A percentile compares a stretch with the other conserved stretches of the same genome.
phyloP scores from a whole-genome alignment of 2,329 filamentous ascomycete genomes.

The Microsporum ferrugineum region DNA sequence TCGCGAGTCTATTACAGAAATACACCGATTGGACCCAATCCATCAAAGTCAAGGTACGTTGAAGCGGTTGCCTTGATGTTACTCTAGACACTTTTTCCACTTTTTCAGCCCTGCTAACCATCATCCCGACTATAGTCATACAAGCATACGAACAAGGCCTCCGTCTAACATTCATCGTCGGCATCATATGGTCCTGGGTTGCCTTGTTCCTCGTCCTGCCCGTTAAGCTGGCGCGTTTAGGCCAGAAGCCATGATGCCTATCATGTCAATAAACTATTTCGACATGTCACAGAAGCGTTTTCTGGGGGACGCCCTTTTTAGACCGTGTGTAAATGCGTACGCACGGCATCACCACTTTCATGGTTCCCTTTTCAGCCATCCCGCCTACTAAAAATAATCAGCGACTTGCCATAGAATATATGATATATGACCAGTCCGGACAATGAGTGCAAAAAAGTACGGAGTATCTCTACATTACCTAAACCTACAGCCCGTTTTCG shows the following conservation, averaged over 20 bases:
- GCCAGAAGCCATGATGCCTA: constrained; percentile 1
- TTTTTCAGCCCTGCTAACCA: constrained; percentile 13
- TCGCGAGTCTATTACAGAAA: constrained; percentile 40
- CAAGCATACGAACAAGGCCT: constrained; percentile 28
- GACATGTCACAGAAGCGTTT: not conserved
- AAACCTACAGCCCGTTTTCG: not conserved
- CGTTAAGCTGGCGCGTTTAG: constrained; percentile 22
- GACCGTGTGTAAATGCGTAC: not conserved
- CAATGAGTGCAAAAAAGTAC: not conserved
- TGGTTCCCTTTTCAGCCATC: not conserved
- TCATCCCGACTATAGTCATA: constrained; percentile 20
- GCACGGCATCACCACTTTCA: not conserved
- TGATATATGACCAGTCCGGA: not conserved
- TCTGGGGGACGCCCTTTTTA: not conserved
- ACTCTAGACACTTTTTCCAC: not conserved
- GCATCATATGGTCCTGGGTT: constrained; percentile 25
- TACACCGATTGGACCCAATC: constrained; percentile 34
- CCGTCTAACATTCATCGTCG: constrained; percentile 29
- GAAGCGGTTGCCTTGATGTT: not conserved
- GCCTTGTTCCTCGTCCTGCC: constrained; percentile 25
- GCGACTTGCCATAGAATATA: not conserved
- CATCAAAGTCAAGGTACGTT: constrained; percentile 38
- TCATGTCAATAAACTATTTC: not conserved
- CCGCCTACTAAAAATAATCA: not conserved
- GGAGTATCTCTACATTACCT: not conserved